These are phyloP conservation scores for Nelumbo lutea DNA, from an alignment of 164 flowering plant genomes.

Conservation along the genomic window DNA sequence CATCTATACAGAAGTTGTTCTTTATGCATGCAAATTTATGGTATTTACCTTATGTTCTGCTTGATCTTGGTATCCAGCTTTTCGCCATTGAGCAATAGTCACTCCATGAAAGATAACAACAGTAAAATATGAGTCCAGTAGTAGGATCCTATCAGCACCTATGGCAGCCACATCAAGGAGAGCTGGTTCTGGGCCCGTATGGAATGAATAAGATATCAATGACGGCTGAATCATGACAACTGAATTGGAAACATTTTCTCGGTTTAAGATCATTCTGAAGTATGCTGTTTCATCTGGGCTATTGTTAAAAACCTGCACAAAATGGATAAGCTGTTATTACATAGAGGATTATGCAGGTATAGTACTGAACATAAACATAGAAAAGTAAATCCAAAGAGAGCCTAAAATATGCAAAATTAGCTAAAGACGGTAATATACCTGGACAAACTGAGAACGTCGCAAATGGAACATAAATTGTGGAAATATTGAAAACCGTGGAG, in stretches of 20 bases:
- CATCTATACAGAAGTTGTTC: background rate
- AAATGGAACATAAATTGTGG: constrained; percentile 92
- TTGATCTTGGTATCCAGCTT: constrained; percentile 81
- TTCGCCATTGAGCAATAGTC: constrained; percentile 92
- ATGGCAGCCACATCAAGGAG: constrained; percentile 93
- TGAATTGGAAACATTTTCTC: constrained; percentile 92
- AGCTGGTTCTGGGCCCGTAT: constrained; percentile 76
- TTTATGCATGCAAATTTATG: background rate
- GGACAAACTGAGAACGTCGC: constrained; percentile 95
- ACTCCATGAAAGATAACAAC: constrained; percentile 87
- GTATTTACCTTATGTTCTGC: constrained; percentile 75
- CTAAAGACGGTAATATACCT: constrained; percentile 41
- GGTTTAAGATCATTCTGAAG: constrained; percentile 83
- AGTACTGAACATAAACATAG: background rate
- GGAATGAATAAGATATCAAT: constrained; percentile 85
- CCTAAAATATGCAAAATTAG: background rate
- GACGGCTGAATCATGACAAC: constrained; percentile 98
- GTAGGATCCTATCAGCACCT: constrained; percentile 84
- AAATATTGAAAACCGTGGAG: constrained; percentile 85
- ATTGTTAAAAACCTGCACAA: constrained; percentile 64
- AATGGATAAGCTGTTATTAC: constrained; percentile 3
- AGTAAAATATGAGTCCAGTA: constrained; percentile 84
- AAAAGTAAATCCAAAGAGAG: background rate
- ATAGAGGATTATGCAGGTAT: background rate
- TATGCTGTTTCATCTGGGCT: constrained; percentile 99